These are phyloP conservation scores for Dioscorea alata DNA, from an alignment of 106 monocot genomes.

Conservation along the genomic window DNA sequence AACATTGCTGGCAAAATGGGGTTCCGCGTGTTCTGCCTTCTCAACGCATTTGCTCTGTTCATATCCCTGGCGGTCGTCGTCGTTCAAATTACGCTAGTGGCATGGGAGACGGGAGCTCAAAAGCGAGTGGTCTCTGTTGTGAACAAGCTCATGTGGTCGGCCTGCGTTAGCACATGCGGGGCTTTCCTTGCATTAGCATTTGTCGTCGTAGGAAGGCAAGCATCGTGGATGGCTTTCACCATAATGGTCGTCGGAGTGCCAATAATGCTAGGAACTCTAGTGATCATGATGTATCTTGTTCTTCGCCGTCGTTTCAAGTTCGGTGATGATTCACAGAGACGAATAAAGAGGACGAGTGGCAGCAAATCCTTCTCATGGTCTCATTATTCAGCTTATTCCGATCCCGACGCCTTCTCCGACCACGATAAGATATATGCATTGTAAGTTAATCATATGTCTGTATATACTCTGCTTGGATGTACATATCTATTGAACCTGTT, in stretches of 20 bases:
- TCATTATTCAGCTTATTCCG: constrained; percentile 49
- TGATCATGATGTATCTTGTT: constrained; percentile 66
- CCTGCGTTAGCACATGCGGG: constrained; percentile 74
- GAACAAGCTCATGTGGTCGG: constrained; percentile 97
- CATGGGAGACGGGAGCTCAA: constrained; percentile 95
- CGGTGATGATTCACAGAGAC: constrained; percentile 75
- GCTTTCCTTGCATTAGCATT: constrained; percentile 83
- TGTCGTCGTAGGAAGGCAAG: constrained; percentile 63
- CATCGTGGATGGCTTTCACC: constrained; percentile 77
- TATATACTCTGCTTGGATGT: background rate
- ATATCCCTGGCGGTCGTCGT: constrained; percentile 92
- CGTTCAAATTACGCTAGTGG: constrained; percentile 93
- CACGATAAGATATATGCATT: constrained; percentile 82
- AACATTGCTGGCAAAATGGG: constrained; percentile 35
- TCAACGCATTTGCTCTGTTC: constrained; percentile 83
- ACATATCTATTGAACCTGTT: too few relatives aligned
- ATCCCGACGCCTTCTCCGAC: constrained; percentile 68
- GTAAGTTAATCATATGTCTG: constrained; percentile 7
- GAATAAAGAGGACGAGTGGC: constrained; percentile 60
- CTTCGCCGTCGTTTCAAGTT: constrained; percentile 56
- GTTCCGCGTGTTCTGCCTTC: constrained; percentile 69
- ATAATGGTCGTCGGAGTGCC: constrained; percentile 71
- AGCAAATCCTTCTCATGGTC: constrained; percentile 96
- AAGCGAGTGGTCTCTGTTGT: constrained; percentile 69
- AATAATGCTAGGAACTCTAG: constrained; percentile 68